Evolutionary conservation across 1,284 basidiomycete genomes (phyloP), one percentile per base, ranked within the genome.

Genomic region (Vanrija pseudolonga): DNA sequence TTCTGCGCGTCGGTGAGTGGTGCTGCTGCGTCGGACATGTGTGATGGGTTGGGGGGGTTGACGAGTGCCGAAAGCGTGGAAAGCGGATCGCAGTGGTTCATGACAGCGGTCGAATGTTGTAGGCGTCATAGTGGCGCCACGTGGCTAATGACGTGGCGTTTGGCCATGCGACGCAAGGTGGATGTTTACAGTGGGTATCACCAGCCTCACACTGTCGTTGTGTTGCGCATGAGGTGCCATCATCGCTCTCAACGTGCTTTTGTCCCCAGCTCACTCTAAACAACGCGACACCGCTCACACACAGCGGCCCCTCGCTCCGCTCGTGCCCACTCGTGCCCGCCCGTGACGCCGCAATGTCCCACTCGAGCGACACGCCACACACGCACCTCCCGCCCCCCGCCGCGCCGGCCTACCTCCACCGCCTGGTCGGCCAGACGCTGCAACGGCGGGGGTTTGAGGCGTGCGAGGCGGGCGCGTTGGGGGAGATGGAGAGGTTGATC

Each of bases 391-490:
- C 61, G 1, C 62, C 72, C 4, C 41, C 46, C 11, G 26, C 49
- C 2, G 62, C 68, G 4, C 28, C 62, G 4, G 53, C 59, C 8
- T 70, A 67, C 55, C 57, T 74, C 17, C 57, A 55, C 8, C 64
- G 66, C 20, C 20, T 71, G 15, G 61, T 71, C 19, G 62, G 68
- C 20, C 23, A 44, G 6, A 56, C 68, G 9, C 48, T 72, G 12
- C 53, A 60, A 14, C 61, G 66, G 17, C 54, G 53, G 19, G 72
- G 72, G 1, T 71, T 72, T 28, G 65, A 72, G 19, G 66, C 61
- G 4, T 71, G 69, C 2, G 71, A 74, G 59, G 67, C 70, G 9
- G 72, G 72, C 8, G 71, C 69, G 6, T 42, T 74, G 3, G 54
- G 59, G 2, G 72, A 74, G 57, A 68, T 73, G 44, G 72, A 73